phyloP scores from a whole-genome alignment of 768 basidiomycete species.

The Suillus paluster region DNA sequence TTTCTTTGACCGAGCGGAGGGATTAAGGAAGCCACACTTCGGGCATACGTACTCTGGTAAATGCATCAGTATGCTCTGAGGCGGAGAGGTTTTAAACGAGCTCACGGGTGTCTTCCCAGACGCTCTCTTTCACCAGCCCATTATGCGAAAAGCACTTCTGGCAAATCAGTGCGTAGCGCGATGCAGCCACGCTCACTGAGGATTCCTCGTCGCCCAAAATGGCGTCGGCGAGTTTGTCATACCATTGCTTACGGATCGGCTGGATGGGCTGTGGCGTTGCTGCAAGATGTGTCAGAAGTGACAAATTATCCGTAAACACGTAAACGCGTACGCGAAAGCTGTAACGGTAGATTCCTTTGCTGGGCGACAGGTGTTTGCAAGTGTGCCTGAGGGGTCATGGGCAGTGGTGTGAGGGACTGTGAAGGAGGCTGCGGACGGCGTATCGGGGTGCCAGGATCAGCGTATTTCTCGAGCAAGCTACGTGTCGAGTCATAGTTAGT shows the following conservation, averaged over 20 bases:
- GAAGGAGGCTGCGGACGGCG: conserved; percentile 43
- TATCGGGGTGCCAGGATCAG: conserved; percentile 56
- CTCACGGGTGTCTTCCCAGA: conserved; percentile 85
- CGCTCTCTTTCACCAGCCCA: conserved; percentile 80
- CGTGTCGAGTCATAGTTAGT: conserved; percentile 95
- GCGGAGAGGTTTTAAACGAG: conserved; percentile 21
- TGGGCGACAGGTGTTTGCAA: conserved; percentile 28
- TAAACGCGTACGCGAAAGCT: conserved; percentile 43
- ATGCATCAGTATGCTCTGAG: conserved; percentile 4
- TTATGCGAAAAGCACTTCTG: conserved; percentile 88
- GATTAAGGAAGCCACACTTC: conserved; percentile 86
- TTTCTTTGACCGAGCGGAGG: conserved; percentile 42
- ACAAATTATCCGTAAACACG: neutral
- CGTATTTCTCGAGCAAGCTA: conserved; percentile 89
- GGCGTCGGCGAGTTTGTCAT: conserved; percentile 86
- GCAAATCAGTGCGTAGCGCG: conserved; percentile 86
- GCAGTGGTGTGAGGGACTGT: conserved; percentile 37
- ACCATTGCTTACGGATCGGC: conserved; percentile 76
- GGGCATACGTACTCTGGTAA: conserved; percentile 80
- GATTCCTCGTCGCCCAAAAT: conserved; percentile 81
- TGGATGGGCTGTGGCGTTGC: conserved; percentile 44
- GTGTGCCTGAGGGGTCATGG: conserved; percentile 22
- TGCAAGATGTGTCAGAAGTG: conserved; percentile 25
- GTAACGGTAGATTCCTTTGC: conserved; percentile 32
- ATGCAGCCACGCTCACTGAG: conserved; percentile 42